These are phyloP conservation scores for Tricholoma furcatifolium DNA, from an alignment of 768 basidiomycete genomes.

Conservation along the genomic window DNA sequence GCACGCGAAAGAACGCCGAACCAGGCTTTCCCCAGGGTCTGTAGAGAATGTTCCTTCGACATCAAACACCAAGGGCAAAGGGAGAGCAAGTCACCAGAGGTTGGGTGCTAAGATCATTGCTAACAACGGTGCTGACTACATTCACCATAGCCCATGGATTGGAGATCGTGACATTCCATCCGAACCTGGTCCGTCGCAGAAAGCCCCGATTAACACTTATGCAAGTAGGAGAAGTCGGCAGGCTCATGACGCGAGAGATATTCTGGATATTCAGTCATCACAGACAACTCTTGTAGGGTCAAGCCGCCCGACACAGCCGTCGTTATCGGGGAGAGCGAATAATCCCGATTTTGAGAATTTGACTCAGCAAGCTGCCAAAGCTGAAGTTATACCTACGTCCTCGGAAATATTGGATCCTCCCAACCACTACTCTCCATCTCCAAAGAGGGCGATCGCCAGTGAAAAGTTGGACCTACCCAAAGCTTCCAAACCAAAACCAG, in stretches of 20 bases:
- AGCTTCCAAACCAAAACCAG: neutral
- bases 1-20: slow-evolving; percentile 6
- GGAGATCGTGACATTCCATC: neutral
- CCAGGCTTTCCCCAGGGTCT: neutral
- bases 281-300: slow-evolving; percentile 16
- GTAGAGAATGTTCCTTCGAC: neutral
- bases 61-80: slow-evolving; percentile 4
- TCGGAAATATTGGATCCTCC: neutral
- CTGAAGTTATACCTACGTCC: neutral
- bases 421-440: no score
- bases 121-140: neutral
- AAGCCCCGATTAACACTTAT: neutral
- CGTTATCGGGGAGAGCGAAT: neutral
- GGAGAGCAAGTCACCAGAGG: neutral
- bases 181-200: slow-evolving; percentile 6
- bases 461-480: no score
- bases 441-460: no score
- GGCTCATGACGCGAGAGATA: neutral
- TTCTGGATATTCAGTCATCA: slow-evolving; percentile 10
- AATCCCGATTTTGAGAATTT: neutral
- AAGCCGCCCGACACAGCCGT: neutral
- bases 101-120: neutral
- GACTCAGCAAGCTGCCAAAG: neutral
- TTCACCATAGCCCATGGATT: neutral
- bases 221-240: neutral